phyloP scores from a whole-genome alignment of 2,329 filamentous ascomycete genomes.

The Phaeosphaeria sp. region DNA sequence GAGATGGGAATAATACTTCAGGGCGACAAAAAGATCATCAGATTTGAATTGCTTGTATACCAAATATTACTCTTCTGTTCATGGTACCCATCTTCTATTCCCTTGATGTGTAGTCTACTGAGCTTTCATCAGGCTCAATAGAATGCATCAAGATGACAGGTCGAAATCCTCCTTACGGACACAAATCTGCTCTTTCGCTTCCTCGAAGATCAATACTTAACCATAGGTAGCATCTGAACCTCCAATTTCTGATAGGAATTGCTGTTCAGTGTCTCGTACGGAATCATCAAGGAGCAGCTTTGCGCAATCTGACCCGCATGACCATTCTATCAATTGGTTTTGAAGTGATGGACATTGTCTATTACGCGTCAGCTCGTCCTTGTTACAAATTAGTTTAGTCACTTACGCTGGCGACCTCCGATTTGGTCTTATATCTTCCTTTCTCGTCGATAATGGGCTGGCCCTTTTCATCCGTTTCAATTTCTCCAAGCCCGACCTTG shows the following conservation, averaged over 20 bases:
- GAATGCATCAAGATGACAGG: not conserved
- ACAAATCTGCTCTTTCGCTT: too few species aligned
- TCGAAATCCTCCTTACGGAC: not conserved
- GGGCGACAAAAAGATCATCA: not conserved
- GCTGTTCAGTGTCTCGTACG: not conserved
- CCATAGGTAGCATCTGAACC: not conserved
- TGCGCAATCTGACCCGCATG: conserved; percentile 34
- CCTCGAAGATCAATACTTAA: too few species aligned
- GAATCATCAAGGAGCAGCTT: not conserved
- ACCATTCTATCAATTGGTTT: conserved; percentile 40
- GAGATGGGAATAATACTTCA: not conserved
- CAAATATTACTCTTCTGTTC: not conserved
- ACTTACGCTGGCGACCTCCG: conserved; percentile 43
- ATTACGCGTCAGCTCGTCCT: conserved; percentile 10
- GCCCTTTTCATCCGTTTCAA: conserved; percentile 31
- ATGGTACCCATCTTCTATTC: not conserved
- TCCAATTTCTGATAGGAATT: not conserved
- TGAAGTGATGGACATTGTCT: conserved; percentile 40
- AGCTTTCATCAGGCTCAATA: not conserved
- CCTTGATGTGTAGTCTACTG: not conserved
- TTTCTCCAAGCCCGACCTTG: conserved; percentile 43
- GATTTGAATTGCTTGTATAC: not conserved
- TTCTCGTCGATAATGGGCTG: conserved; percentile 32
- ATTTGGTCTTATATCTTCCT: conserved; percentile 37
- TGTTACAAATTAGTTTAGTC: not conserved